Percentiles rank a stretch among this genome's conserved stretches.
phyloP scores from a whole-genome alignment of 257 asterid species.

The Solanum megistacrolobum region DNA sequence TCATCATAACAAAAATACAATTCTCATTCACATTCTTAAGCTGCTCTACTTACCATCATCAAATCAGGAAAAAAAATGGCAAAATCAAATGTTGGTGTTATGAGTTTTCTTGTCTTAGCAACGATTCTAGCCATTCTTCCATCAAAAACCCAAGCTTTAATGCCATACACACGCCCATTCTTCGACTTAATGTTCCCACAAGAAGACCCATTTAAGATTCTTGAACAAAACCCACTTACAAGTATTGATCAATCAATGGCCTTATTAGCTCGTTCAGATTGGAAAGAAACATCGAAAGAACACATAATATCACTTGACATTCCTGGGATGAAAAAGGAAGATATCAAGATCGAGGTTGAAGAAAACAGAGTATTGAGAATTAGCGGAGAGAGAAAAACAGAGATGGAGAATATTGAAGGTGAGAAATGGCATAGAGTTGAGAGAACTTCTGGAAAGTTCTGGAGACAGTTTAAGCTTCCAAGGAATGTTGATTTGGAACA shows the following conservation, averaged over 20 bases:
- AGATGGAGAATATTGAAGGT: constrained; percentile 51
- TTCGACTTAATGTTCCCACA: constrained; percentile 15
- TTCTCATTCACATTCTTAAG: background rate
- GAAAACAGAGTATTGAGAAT: constrained; percentile 52
- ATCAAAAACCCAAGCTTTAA: constrained; percentile 2
- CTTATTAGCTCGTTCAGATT: constrained; percentile 52
- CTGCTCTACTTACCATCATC: background rate
- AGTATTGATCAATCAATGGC: constrained; percentile 13
- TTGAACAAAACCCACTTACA: constrained; percentile 23
- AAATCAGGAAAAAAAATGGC: background rate
- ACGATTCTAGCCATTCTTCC: background rate
- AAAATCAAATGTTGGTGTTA: background rate
- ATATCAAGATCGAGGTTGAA: constrained; percentile 49
- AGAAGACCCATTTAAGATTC: constrained; percentile 28
- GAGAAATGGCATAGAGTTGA: constrained; percentile 86
- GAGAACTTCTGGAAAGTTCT: constrained; percentile 57
- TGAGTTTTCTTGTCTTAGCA: background rate
- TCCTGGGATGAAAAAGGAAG: constrained; percentile 69
- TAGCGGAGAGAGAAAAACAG: constrained; percentile 62
- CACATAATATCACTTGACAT: constrained; percentile 56
- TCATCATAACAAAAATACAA: background rate
- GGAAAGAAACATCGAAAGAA: constrained; percentile 58
- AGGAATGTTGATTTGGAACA: constrained; percentile 52
- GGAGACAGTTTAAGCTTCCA: constrained; percentile 80
- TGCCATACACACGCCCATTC: constrained; percentile 15